phyloP scores from a whole-genome alignment of 2,329 filamentous ascomycete species.

The Penicillium nordicum region DNA sequence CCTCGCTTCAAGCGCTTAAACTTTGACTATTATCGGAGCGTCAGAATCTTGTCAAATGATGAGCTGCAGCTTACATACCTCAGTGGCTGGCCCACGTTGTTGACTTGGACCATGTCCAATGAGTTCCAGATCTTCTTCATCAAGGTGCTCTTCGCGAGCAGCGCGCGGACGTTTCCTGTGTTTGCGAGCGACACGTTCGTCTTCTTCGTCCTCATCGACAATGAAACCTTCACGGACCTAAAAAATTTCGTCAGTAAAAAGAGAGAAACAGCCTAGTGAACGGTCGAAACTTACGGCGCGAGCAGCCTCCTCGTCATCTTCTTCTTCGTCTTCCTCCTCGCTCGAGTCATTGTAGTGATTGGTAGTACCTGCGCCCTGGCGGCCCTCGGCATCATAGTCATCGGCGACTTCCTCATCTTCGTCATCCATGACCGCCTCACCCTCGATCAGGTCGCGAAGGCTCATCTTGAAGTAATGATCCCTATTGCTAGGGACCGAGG shows the following conservation, averaged over 20 bases:
- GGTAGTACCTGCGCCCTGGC: slow-evolving; percentile 37
- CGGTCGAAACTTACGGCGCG: slow-evolving; percentile 57
- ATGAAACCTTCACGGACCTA: slow-evolving; percentile 94
- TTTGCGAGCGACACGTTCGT: slow-evolving; percentile 58
- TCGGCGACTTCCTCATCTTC: slow-evolving; percentile 82
- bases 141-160: slow-evolving; percentile 72
- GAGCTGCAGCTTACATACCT: slow-evolving; percentile 55
- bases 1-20: slow-evolving; percentile 97
- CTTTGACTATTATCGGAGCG: slow-evolving; percentile 62
- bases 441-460: slow-evolving; percentile 68
- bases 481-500: slow-evolving; percentile 13
- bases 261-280: background rate
- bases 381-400: slow-evolving; percentile 60
- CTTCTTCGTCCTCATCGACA: slow-evolving; percentile 83
- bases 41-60: slow-evolving; percentile 6
- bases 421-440: slow-evolving; percentile 81
- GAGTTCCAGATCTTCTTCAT: slow-evolving; percentile 93
- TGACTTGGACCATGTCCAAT: slow-evolving; percentile 77
- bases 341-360: slow-evolving; percentile 73
- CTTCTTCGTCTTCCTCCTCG: slow-evolving; percentile 87
- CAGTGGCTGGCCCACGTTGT: slow-evolving; percentile 62
- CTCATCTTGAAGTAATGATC: slow-evolving; percentile 51
- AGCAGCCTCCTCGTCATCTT: slow-evolving; percentile 84
- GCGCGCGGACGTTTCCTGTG: slow-evolving; percentile 71
- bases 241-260: slow-evolving; percentile 18